Conservation (phyloP, 2,329 filamentous ascomycete genomes). For the Didymella keratinophila region DNA sequence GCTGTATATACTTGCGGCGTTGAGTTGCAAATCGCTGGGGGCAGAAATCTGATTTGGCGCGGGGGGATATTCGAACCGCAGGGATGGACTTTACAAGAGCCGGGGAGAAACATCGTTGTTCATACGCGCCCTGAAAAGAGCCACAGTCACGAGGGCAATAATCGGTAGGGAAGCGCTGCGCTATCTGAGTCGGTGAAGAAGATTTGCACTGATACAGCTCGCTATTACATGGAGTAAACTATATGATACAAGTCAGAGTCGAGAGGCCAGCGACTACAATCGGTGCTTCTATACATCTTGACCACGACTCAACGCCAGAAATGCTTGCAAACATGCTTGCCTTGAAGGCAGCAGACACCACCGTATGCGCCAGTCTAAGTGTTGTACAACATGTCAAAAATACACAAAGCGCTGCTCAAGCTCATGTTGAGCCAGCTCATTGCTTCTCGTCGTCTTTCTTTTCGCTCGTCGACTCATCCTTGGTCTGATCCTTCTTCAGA, state of each 20-base stretch:
- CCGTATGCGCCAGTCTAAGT: conserved; percentile 29
- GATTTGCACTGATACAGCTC: not conserved
- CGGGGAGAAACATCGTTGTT: conserved; percentile 1
- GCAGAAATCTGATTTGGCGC: too few species aligned
- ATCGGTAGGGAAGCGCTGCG: conserved; percentile 15
- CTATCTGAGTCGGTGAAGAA: conserved; percentile 3
- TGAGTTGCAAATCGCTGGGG: too few species aligned
- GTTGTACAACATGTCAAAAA: conserved; percentile 27
- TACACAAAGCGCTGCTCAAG: conserved; percentile 3
- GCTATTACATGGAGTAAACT: conserved; percentile 17
- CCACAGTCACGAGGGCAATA: not conserved
- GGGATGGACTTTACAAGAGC: too few species aligned
- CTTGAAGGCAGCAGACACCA: conserved; percentile 18
- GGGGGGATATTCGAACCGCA: too few species aligned
- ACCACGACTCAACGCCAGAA: conserved; percentile 37
- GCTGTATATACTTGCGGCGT: too few species aligned
- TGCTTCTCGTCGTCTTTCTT: conserved; percentile 42
- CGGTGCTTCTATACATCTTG: conserved; percentile 33
- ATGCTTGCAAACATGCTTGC: conserved; percentile 38
- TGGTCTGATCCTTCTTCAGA: conserved; percentile 34
- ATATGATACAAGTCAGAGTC: conserved; percentile 47
- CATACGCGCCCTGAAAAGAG: conserved; percentile 9
- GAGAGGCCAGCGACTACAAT: conserved; percentile 38
- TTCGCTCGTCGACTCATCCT: conserved; percentile 34
- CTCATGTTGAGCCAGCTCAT: conserved; percentile 45